Percentiles rank a stretch among this genome's conserved stretches.
These are phyloP conservation scores for Mortierella sp. DNA, from an alignment of 371 early-diverging fungal species.

Conservation along the genomic window DNA sequence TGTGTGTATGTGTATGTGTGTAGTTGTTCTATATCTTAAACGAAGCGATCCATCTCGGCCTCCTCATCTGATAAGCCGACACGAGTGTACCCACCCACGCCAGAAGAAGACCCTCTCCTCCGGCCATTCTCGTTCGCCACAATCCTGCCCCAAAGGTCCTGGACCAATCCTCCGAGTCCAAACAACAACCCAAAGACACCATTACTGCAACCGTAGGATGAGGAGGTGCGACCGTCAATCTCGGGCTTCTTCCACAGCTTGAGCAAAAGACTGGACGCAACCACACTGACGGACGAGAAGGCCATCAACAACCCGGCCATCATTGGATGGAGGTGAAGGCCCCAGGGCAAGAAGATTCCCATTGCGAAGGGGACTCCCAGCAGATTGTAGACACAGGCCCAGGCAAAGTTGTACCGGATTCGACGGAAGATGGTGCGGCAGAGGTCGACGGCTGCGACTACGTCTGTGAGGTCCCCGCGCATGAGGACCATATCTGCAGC, in stretches of 20 bases:
- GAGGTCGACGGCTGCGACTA: slow-evolving; percentile 89
- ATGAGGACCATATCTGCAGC: slow-evolving; percentile 92
- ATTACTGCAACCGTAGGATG: slow-evolving; percentile 32
- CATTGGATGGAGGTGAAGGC: slow-evolving; percentile 90
- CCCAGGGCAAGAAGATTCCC: slow-evolving; percentile 92
- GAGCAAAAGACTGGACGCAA: slow-evolving; percentile 88
- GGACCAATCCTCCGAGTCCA: neutral
- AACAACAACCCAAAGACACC: slow-evolving; percentile 16
- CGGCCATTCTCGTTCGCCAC: neutral
- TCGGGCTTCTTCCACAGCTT: slow-evolving; percentile 75
- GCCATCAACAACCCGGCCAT: slow-evolving; percentile 97
- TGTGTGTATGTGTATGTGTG: too few relatives aligned
- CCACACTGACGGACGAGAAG: slow-evolving; percentile 91
- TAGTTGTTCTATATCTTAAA: neutral
- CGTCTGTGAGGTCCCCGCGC: slow-evolving; percentile 87
- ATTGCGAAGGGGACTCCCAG: slow-evolving; percentile 96
- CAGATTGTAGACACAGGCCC: slow-evolving; percentile 93
- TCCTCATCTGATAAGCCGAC: slow-evolving; percentile 3
- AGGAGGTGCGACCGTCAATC: neutral
- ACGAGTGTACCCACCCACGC: slow-evolving; percentile 5
- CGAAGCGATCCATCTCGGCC: slow-evolving; percentile 10
- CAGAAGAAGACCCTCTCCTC: neutral
- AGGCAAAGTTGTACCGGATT: slow-evolving; percentile 88
- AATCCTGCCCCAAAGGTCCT: slow-evolving; percentile 2
- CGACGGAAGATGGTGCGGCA: slow-evolving; percentile 87